Conservation (phyloP, 768 basidiomycete species). For the Collybia nuda region DNA sequence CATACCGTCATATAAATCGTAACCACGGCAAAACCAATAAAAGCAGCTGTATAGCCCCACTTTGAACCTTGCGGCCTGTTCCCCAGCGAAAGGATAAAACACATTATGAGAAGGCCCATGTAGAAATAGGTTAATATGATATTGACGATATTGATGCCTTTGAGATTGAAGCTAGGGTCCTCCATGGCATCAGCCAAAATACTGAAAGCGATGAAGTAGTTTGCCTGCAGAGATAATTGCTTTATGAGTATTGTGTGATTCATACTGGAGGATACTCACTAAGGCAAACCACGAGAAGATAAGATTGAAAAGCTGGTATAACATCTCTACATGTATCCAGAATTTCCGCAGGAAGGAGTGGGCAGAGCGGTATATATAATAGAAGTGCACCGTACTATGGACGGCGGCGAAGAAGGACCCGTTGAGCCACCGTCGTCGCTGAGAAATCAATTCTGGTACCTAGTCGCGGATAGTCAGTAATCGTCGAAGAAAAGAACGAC, state of each 20-base stretch:
- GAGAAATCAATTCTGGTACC: conserved; percentile 92
- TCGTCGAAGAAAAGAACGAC: not conserved
- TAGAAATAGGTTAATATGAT: conserved; percentile 84
- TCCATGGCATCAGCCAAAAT: conserved; percentile 79
- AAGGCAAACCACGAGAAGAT: conserved; percentile 92
- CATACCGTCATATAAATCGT: conserved; percentile 96
- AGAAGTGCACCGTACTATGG: conserved; percentile 90
- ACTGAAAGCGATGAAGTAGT: conserved; percentile 88
- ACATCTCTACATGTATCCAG: conserved; percentile 92
- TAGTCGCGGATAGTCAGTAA: conserved; percentile 18
- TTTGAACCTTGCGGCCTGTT: conserved; percentile 92
- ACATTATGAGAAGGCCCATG: conserved; percentile 81
- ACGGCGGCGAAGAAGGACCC: conserved; percentile 98
- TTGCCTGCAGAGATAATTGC: conserved; percentile 50
- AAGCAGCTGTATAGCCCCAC: conserved; percentile 81
- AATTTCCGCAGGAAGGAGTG: conserved; percentile 82
- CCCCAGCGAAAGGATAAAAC: conserved; percentile 85
- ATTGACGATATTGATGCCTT: conserved; percentile 72
- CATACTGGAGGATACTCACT: conserved; percentile 35
- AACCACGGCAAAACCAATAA: conserved; percentile 86
- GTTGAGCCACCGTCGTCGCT: conserved; percentile 95
- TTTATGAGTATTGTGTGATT: not conserved
- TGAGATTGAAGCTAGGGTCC: conserved; percentile 53
- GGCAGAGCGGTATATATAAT: conserved; percentile 91
- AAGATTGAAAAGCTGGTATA: conserved; percentile 89